These are phyloP conservation scores for Talaromyces sp. DNA, from an alignment of 2,329 filamentous ascomycete genomes.

Conservation along the genomic window DNA sequence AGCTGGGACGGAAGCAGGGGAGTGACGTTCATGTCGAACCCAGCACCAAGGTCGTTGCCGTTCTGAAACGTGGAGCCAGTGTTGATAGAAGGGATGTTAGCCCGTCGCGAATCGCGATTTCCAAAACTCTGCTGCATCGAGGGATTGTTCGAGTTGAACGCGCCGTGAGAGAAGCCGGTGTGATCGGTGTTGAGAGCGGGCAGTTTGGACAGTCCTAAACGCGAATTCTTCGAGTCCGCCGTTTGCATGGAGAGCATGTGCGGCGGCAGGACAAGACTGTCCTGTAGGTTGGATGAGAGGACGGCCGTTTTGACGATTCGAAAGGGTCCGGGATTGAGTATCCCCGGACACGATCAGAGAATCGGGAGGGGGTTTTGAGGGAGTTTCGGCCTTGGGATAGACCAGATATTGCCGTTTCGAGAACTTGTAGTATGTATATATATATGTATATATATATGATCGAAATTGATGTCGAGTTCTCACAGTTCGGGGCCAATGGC, in stretches of 20 bases:
- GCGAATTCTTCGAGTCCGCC: conserved; percentile 61
- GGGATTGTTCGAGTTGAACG: conserved; percentile 76
- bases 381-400: conserved; percentile 3
- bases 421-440: background rate
- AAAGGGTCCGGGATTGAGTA: conserved; percentile 15
- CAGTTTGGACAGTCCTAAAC: conserved; percentile 71
- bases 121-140: conserved; percentile 70
- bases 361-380: background rate
- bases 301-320: conserved; percentile 71
- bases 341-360: conserved; percentile 18
- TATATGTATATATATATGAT: background rate
- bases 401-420: background rate
- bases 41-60: conserved; percentile 72
- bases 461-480: background rate
- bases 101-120: conserved; percentile 76
- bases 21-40: conserved; percentile 97
- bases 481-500: background rate
- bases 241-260: conserved; percentile 88
- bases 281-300: conserved; percentile 71
- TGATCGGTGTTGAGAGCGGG: conserved; percentile 66
- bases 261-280: conserved; percentile 75
- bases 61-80: conserved; percentile 63
- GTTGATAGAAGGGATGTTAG: conserved; percentile 88
- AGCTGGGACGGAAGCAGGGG: conserved; percentile 91
- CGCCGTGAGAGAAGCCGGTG: conserved; percentile 88